Conservation (phyloP, 495 filamentous ascomycete genomes). For the Ascobolus immersus region DNA sequence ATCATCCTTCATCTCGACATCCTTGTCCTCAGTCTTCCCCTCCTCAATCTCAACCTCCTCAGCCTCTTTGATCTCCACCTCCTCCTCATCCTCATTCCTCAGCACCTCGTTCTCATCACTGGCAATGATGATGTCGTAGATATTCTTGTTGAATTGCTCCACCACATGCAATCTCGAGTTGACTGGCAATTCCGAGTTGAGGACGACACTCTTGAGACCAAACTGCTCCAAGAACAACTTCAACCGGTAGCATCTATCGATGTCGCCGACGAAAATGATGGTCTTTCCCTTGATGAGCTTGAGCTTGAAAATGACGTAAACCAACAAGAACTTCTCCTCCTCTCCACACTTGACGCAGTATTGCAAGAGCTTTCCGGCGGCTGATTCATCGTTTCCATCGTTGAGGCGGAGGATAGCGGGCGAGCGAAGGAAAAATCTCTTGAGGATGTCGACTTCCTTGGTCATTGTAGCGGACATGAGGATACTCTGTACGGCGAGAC, state of each 20-base stretch:
- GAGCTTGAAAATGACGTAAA: slow-evolving; percentile 83
- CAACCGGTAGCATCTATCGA: slow-evolving; percentile 77
- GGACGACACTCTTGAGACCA: slow-evolving; percentile 70
- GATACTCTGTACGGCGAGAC: slow-evolving; percentile 66
- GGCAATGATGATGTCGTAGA: slow-evolving; percentile 94
- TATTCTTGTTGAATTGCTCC: slow-evolving; percentile 83
- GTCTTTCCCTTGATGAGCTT: slow-evolving; percentile 85
- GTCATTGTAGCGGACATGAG: slow-evolving; percentile 85
- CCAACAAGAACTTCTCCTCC: slow-evolving; percentile 87
- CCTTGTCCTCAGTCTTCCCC: slow-evolving; percentile 11
- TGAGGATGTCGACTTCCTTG: slow-evolving; percentile 60
- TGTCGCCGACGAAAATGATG: slow-evolving; percentile 79
- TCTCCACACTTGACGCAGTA: slow-evolving; percentile 76
- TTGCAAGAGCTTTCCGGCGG: slow-evolving; percentile 51
- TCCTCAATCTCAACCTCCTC: slow-evolving; percentile 8
- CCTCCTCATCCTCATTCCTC: slow-evolving; percentile 27
- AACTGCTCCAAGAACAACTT: slow-evolving; percentile 96
- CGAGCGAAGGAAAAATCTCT: slow-evolving; percentile 61
- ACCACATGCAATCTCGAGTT: slow-evolving; percentile 84
- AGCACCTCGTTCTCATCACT: slow-evolving; percentile 78
- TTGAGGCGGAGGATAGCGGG: slow-evolving; percentile 54
- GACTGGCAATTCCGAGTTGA: slow-evolving; percentile 86
- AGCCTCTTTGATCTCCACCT: slow-evolving; percentile 6
- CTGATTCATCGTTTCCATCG: slow-evolving; percentile 35
- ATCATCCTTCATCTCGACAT: slow-evolving; percentile 8